Base-by-base conservation (phyloP, 73 alveolate species). In the Halteria grandinella region DNA sequence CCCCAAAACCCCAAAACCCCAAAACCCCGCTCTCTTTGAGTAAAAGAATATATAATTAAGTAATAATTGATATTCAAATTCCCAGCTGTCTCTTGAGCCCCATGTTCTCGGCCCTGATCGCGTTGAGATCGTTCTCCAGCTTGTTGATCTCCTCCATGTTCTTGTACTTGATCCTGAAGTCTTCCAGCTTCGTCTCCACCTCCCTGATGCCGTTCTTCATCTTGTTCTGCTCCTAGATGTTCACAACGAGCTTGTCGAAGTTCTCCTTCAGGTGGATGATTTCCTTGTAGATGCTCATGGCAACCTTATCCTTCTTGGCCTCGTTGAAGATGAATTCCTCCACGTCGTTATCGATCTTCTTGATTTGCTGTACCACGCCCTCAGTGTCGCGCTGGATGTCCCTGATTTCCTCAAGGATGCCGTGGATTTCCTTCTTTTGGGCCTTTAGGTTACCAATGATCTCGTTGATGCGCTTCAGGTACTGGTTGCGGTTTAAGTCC, bases 241-340 rank as follows among this genome's bases (percentile, higher is more conserved):
- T 75, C 7, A 74, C 64, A 12, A 75, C 64, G 14, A 84, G 70
- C 31, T 24, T 36, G 47, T 75, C 86, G 45, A 84, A 84, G 80
- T 81, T 62, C 15, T 84, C 93, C 60, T 84, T 84, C 27, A 84
- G 60, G 14, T 62, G 20, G 51, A 40, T 31, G 45, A 60, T 54
- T 34, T 84, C 88, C 64, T 84, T 79, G 69, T 84, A 84, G 48
- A 84, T 52, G 1, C 29, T 17, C 44, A 73, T 84, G 28, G 84
- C 79, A 15, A 53, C 53, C 41, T 84, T 84, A 25, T 84, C 93
- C 52, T 84, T 84, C 55, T 84, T 75, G 28, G 93, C 88, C 33
- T 69, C 84, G 27, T 84, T 45, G 58, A 84, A 84, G 34, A 84
- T 59, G 52, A 62, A 59, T 24, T 84, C 87, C 32, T 84, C 93